Evolutionary conservation across 2,329 filamentous ascomycete genomes (phyloP).

Genomic region (Fusarium sp.): DNA sequence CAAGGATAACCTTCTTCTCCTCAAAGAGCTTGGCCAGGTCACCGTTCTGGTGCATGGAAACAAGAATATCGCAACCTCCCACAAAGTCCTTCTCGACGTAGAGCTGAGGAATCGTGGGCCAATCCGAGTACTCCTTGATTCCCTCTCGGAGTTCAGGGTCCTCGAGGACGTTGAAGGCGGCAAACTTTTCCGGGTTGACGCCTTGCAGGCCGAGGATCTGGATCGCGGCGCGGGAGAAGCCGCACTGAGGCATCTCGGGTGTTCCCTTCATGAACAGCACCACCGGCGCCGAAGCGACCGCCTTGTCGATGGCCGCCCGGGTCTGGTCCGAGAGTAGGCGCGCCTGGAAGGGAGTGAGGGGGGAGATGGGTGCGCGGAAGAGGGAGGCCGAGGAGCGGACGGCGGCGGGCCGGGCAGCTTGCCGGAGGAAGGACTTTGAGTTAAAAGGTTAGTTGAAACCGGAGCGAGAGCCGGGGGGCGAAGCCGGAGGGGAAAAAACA

Average conservation of each 20-base stretch:
- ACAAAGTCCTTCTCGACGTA: slow-evolving; percentile 97
- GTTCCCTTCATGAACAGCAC: slow-evolving; percentile 99
- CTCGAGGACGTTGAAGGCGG: slow-evolving; percentile 97
- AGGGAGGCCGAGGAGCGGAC: slow-evolving; percentile 40
- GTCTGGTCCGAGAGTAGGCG: slow-evolving; percentile 86
- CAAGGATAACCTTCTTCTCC: slow-evolving; percentile 85
- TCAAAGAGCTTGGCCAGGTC: slow-evolving; percentile 92
- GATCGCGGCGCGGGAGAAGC: slow-evolving; percentile 94
- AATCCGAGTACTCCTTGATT: slow-evolving; percentile 99
- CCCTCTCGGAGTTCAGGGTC: slow-evolving; percentile 88
- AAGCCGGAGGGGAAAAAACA: background rate
- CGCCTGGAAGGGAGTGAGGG: slow-evolving; percentile 55
- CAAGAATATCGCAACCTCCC: slow-evolving; percentile 96
- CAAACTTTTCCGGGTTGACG: slow-evolving; percentile 94
- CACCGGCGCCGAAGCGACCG: slow-evolving; percentile 87
- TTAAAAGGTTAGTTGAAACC: slow-evolving; percentile 15
- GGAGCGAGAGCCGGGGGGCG: background rate
- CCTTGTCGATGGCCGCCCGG: slow-evolving; percentile 87
- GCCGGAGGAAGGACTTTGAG: slow-evolving; percentile 53
- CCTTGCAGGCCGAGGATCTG: slow-evolving; percentile 96
- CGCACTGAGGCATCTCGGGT: slow-evolving; percentile 94
- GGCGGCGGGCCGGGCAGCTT: slow-evolving; percentile 52
- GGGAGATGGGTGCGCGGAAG: slow-evolving; percentile 43
- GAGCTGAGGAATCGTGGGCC: slow-evolving; percentile 97
- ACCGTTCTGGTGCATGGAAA: slow-evolving; percentile 97